These are phyloP conservation scores for Alternaria postmessia DNA, from an alignment of 2,329 filamentous ascomycete species.

Conservation along the genomic window DNA sequence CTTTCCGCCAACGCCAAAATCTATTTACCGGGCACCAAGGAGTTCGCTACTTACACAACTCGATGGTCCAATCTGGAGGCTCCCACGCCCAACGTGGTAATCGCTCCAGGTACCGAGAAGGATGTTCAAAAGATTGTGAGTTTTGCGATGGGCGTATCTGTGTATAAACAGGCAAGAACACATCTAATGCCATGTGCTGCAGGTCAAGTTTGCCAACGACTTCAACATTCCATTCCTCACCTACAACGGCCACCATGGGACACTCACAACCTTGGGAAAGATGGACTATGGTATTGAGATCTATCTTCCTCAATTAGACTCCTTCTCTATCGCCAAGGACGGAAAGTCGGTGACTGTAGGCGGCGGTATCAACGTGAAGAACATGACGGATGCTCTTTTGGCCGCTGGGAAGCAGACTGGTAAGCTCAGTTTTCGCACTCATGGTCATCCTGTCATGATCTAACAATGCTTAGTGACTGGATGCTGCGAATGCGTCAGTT, in stretches of 20 bases:
- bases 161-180: not conserved
- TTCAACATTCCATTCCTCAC: conserved; percentile 61
- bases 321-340: conserved; percentile 54
- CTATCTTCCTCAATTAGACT: conserved; percentile 56
- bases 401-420: conserved; percentile 60
- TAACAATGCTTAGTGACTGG: conserved; percentile 32
- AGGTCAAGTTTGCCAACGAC: conserved; percentile 61
- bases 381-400: conserved; percentile 60
- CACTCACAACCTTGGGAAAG: conserved; percentile 58
- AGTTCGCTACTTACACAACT: conserved; percentile 21
- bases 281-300: conserved; percentile 63
- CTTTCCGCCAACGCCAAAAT: conserved; percentile 27
- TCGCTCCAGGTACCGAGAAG: conserved; percentile 27
- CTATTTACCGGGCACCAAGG: conserved; percentile 22
- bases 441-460: fast-evolving
- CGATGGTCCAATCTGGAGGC: conserved; percentile 29
- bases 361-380: conserved; percentile 59
- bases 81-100: conserved; percentile 29
- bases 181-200: no score
- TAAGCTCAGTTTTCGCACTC: conserved; percentile 19
- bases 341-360: conserved; percentile 58
- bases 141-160: not conserved
- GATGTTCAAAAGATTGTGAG: conserved; percentile 34
- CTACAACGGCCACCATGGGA: conserved; percentile 62
- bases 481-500: conserved; percentile 60